Evolutionary conservation across 2,329 filamentous ascomycete genomes (phyloP).

Genomic region (Dothiorella sarmentorum): DNA sequence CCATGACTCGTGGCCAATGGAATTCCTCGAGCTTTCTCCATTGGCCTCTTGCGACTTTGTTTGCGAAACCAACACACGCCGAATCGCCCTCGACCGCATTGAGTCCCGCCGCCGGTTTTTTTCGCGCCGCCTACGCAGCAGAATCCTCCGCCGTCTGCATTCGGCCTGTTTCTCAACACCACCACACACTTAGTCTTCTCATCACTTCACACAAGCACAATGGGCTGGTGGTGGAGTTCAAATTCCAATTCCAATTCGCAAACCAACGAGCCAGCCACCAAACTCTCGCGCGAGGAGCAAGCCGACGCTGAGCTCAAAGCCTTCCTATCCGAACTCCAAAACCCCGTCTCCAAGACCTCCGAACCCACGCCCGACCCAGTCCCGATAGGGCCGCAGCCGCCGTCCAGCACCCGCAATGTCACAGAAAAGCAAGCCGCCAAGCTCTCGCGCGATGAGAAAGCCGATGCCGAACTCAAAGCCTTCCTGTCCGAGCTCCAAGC

Average conservation of each 20-base stretch:
- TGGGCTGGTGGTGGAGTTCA: constrained; percentile 49
- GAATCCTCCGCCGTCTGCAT: background rate
- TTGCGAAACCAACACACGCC: background rate
- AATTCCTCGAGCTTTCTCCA: background rate
- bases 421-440: constrained; percentile 10
- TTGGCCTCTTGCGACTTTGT: background rate
- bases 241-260: constrained; percentile 25
- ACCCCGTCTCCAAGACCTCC: constrained; percentile 25
- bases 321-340: constrained; percentile 50
- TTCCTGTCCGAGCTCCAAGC: constrained; percentile 50
- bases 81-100: background rate
- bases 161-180: background rate
- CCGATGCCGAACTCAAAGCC: constrained; percentile 53
- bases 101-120: background rate
- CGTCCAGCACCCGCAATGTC: too few relatives aligned
- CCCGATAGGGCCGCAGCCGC: constrained; percentile 12
- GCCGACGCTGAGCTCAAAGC: constrained; percentile 54
- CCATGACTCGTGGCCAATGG: constrained; percentile 13
- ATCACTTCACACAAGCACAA: background rate
- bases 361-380: constrained; percentile 16
- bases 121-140: background rate
- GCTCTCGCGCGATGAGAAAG: constrained; percentile 45
- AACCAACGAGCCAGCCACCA: constrained; percentile 14
- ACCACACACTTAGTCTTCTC: background rate
- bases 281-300: constrained; percentile 44